Evolutionary conservation across 805 yeast species (phyloP).

Genomic region (Peterozyma toletana): DNA sequence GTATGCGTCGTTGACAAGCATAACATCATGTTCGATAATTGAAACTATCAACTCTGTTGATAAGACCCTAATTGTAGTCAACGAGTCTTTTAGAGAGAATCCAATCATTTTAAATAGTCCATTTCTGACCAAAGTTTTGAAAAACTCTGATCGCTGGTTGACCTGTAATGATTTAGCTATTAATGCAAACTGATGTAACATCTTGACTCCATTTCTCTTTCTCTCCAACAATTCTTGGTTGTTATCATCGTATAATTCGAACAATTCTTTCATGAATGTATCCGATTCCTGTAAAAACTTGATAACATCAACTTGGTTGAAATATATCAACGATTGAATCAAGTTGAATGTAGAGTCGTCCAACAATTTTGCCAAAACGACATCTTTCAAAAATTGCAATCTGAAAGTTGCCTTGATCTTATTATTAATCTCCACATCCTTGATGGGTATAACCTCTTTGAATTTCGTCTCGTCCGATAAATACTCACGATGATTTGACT

Average conservation of each 20-base stretch:
- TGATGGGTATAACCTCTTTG: constrained; percentile 65
- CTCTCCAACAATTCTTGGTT: constrained; percentile 14
- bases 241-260: constrained; percentile 19
- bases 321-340: constrained; percentile 58
- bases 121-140: constrained; percentile 49
- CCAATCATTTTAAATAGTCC: constrained; percentile 68
- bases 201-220: constrained; percentile 64
- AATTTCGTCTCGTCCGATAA: constrained; percentile 50
- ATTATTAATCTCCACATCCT: constrained; percentile 37
- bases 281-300: constrained; percentile 45
- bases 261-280: constrained; percentile 47
- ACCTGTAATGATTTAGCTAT: constrained; percentile 64
- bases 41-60: constrained; percentile 79
- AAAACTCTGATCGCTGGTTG: constrained; percentile 58
- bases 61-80: constrained; percentile 44
- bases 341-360: constrained; percentile 75
- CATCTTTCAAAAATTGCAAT: constrained; percentile 78
- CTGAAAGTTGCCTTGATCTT: constrained; percentile 71
- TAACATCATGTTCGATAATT: constrained; percentile 78
- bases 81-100: constrained; percentile 57
- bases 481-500: constrained; percentile 73
- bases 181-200: constrained; percentile 73
- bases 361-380: constrained; percentile 69
- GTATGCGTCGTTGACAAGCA: constrained; percentile 35
- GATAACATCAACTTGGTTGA: constrained; percentile 63